Conservation (phyloP, 2,329 filamentous ascomycete genomes). For the Sarocladium brachiariae region DNA sequence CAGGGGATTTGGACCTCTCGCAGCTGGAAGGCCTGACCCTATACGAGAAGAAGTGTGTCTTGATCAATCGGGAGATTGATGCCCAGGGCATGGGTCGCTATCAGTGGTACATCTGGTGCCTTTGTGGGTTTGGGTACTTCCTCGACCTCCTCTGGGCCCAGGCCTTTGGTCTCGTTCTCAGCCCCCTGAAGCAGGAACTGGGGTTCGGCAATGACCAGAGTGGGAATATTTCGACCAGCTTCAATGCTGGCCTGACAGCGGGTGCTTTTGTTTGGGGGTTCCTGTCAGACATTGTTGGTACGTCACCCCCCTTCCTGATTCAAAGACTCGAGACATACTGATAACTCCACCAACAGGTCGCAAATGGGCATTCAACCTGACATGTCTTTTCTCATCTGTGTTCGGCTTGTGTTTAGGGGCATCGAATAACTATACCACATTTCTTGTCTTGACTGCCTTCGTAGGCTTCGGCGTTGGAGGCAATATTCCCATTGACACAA, state of each 20-base stretch:
- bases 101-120: constrained; percentile 44
- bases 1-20: constrained; percentile 3
- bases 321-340: not conserved
- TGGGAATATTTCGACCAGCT: constrained; percentile 46
- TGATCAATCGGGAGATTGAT: constrained; percentile 39
- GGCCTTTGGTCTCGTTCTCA: constrained; percentile 47
- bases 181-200: constrained; percentile 48
- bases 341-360: constrained; percentile 27
- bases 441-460: constrained; percentile 47
- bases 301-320: not conserved
- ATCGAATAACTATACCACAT: constrained; percentile 40
- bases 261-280: constrained; percentile 51
- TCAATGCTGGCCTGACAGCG: constrained; percentile 46
- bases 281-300: constrained; percentile 42
- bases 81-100: constrained; percentile 45
- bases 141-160: constrained; percentile 53
- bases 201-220: constrained; percentile 35
- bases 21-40: constrained; percentile 21
- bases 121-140: constrained; percentile 49
- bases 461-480: constrained; percentile 46
- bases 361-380: constrained; percentile 51
- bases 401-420: constrained; percentile 47
- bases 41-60: constrained; percentile 28
- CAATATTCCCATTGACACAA: constrained; percentile 50
- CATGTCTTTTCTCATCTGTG: constrained; percentile 44